These are phyloP conservation scores for Fusarium compactum DNA, from an alignment of 2,329 filamentous ascomycete species.

Conservation along the genomic window DNA sequence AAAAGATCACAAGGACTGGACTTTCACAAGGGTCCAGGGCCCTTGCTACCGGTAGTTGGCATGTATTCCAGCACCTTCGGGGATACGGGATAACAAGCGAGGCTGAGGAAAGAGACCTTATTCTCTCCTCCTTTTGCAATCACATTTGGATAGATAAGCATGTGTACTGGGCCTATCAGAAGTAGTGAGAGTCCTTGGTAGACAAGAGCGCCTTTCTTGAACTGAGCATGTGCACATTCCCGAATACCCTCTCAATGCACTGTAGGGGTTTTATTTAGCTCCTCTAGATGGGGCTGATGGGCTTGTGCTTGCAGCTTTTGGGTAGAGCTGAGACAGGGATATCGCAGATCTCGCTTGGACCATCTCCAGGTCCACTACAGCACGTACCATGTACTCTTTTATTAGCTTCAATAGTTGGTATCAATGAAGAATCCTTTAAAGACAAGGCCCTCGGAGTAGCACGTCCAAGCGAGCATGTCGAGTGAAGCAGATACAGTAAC, in stretches of 20 bases:
- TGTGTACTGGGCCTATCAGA: neutral
- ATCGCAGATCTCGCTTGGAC: conserved; percentile 8
- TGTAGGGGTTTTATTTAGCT: neutral
- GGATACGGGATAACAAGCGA: neutral
- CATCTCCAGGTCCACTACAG: neutral
- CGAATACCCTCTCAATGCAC: neutral
- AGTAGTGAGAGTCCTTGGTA: neutral
- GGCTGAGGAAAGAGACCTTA: neutral
- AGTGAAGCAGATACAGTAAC: neutral
- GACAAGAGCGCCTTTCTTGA: neutral
- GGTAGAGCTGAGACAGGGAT: conserved; percentile 8
- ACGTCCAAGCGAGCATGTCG: neutral
- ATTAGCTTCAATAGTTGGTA: neutral
- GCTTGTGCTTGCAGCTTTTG: neutral
- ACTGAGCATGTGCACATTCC: neutral
- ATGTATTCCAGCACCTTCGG: conserved; percentile 7
- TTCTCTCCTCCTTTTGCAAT: neutral
- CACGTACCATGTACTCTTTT: neutral
- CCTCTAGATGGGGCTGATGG: conserved; percentile 5
- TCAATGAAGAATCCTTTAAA: neutral
- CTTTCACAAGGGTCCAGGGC: conserved; percentile 9
- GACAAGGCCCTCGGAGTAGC: conserved; percentile 1
- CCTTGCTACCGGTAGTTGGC: conserved; percentile 15
- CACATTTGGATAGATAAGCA: neutral
- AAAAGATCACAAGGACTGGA: conserved; percentile 16